Base-by-base conservation (phyloP, 768 basidiomycete species). In the Epithele typhae region DNA sequence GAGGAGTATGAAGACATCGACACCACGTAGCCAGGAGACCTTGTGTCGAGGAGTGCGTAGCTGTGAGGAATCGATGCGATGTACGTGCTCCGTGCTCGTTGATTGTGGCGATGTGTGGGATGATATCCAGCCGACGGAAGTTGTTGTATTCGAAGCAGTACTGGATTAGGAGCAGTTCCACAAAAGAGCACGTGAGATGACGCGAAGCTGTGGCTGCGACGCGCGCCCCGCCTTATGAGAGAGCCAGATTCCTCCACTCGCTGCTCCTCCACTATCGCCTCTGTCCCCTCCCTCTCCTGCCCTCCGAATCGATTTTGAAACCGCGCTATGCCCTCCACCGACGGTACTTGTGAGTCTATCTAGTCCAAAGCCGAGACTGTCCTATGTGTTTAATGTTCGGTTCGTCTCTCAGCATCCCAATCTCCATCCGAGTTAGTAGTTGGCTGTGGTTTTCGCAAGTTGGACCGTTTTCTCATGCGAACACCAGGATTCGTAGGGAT, bases 1-100 rank as follows among this genome's bases (percentile, higher is more conserved):
- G 84, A 85, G 22, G 83, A 86, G 45, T 89, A 88, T 53, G 88
- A 91, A 59, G 87, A 90, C 58, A 74, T 89, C 19, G 40, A 43
- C 2, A 15, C 22, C 2, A 34, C 43, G 30, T 19, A 19, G n/a
- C 2, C n/a, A 37, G 19, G 17, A 2, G 8, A 30, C n/a, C n/a
- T n/a, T n/a, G n/a, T n/a, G n/a, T n/a, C n/a, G n/a, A n/a, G n/a
- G n/a, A n/a, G n/a, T n/a, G n/a, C n/a, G n/a, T n/a, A n/a, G n/a
- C n/a, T n/a, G n/a, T n/a, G n/a, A n/a, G n/a, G n/a, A n/a, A n/a
- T n/a, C n/a, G n/a, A n/a, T n/a, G n/a, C n/a, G n/a, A n/a, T n/a
- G n/a, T n/a, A n/a, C n/a, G n/a, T n/a, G n/a, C n/a, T n/a, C n/a
- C n/a, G n/a, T n/a, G n/a, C n/a, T n/a, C n/a, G n/a, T n/a, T n/a